These are phyloP conservation scores for Candida cerambycidarum DNA, from an alignment of 805 yeast species.

Conservation along the genomic window DNA sequence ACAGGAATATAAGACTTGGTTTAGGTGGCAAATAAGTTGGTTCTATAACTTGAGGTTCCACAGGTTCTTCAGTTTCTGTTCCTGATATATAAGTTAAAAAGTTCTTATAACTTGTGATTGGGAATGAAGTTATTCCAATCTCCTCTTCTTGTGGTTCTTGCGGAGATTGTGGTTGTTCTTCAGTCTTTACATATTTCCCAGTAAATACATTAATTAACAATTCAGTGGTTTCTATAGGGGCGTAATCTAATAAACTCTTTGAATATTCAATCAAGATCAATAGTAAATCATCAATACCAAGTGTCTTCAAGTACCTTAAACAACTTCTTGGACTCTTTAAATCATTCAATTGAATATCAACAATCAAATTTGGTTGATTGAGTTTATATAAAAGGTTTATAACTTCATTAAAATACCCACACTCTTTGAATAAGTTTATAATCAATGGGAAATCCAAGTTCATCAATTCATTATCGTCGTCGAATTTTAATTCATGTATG, in stretches of 20 bases:
- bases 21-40: slow-evolving; percentile 90
- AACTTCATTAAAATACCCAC: slow-evolving; percentile 66
- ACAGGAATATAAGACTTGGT: slow-evolving; percentile 82
- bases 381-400: slow-evolving; percentile 67
- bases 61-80: slow-evolving; percentile 14
- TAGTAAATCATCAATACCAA: slow-evolving; percentile 74
- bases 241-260: slow-evolving; percentile 57
- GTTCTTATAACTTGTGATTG: slow-evolving; percentile 31
- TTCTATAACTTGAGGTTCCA: slow-evolving; percentile 13
- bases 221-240: slow-evolving; percentile 81
- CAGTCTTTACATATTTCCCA: slow-evolving; percentile 63
- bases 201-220: slow-evolving; percentile 85
- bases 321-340: slow-evolving; percentile 45
- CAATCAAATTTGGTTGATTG: slow-evolving; percentile 72
- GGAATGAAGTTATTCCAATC: slow-evolving; percentile 17
- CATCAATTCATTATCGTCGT: slow-evolving; percentile 18
- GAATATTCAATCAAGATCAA: slow-evolving; percentile 69
- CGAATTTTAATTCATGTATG: slow-evolving; percentile 41
- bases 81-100: slow-evolving; percentile 31
- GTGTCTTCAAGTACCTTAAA: slow-evolving; percentile 62
- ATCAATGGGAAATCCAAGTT: slow-evolving; percentile 69
- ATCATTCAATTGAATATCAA: slow-evolving; percentile 70
- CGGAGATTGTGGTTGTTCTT: neutral
- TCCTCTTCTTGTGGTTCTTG: neutral
- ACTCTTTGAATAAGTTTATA: slow-evolving; percentile 68